These are phyloP conservation scores for Eimeria mitis DNA, from an alignment of 169 alveolate species.

Conservation along the genomic window DNA sequence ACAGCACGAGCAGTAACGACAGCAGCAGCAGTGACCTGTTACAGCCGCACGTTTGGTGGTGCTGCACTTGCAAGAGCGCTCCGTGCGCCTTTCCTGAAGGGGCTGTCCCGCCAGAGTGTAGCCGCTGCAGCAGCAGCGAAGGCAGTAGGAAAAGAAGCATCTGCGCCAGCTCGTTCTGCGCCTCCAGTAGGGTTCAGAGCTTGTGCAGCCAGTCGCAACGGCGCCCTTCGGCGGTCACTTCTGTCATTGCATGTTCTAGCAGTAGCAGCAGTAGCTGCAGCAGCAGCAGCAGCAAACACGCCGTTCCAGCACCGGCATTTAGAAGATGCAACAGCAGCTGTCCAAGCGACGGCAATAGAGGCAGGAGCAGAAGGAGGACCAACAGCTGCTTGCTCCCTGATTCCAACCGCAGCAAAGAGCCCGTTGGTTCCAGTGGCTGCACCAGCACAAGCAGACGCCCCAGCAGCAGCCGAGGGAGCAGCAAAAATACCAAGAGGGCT, in stretches of 20 bases:
- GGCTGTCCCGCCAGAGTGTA: slow-evolving; percentile 1
- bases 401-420: slow-evolving; percentile 5
- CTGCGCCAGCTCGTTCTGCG: slow-evolving; percentile 16
- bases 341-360: neutral
- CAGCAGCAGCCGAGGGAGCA: slow-evolving; percentile 45
- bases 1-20: slow-evolving; percentile 3
- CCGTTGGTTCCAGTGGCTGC: neutral
- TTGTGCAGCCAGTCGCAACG: slow-evolving; percentile 22
- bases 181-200: slow-evolving; percentile 41
- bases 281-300: slow-evolving; percentile 3
- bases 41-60: slow-evolving; percentile 59
- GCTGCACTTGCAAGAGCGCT: slow-evolving; percentile 36
- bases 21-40: slow-evolving; percentile 15
- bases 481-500: neutral
- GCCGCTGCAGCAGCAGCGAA: slow-evolving; percentile 45
- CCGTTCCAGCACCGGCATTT: neutral
- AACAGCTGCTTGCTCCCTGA: neutral
- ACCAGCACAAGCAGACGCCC: slow-evolving; percentile 28
- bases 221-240: neutral
- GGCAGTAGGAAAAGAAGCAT: slow-evolving; percentile 28
- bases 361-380: slow-evolving; percentile 60
- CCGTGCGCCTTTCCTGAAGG: slow-evolving; percentile 37
- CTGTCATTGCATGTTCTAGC: neutral
- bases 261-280: slow-evolving; percentile 34
- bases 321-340: slow-evolving; percentile 51